Conservation (phyloP, 1,284 basidiomycete genomes). For the Coniferiporia weirii region DNA sequence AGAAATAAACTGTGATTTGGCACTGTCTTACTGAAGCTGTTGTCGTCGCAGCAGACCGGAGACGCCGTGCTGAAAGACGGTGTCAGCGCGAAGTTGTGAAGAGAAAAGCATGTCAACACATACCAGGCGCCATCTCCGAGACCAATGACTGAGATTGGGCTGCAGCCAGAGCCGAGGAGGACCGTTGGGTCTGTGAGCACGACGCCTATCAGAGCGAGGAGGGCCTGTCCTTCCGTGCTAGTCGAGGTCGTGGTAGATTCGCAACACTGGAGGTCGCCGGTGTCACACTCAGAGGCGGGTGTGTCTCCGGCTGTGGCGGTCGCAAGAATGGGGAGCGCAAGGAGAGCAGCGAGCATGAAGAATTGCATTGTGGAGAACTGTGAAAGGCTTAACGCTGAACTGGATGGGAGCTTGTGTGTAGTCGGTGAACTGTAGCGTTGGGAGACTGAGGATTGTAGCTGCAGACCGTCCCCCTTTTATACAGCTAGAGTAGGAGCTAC, state of each 20-base stretch:
- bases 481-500: not conserved
- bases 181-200: constrained; percentile 25
- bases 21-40: not conserved
- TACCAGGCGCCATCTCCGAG: constrained; percentile 1
- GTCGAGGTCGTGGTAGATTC: constrained; percentile 2
- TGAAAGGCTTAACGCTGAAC: not conserved
- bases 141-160: constrained; percentile 27
- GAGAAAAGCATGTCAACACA: not conserved
- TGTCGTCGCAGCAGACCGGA: constrained; percentile 4
- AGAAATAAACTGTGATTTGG: not conserved
- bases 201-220: constrained; percentile 28
- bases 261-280: constrained; percentile 16
- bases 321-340: constrained; percentile 15
- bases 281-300: constrained; percentile 21
- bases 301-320: constrained; percentile 8
- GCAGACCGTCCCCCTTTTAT: not conserved
- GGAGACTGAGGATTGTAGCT: not conserved
- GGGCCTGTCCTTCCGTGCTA: not conserved
- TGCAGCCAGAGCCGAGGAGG: constrained; percentile 29
- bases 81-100: not conserved
- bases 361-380: constrained; percentile 3
- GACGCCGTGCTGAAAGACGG: not conserved
- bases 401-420: not conserved
- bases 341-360: constrained; percentile 1
- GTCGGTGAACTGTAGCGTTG: not conserved